Percentiles rank a stretch among this genome's conserved stretches.
Conservation (phyloP, 306 rosid species). For the Quercus berberidifolia region DNA sequence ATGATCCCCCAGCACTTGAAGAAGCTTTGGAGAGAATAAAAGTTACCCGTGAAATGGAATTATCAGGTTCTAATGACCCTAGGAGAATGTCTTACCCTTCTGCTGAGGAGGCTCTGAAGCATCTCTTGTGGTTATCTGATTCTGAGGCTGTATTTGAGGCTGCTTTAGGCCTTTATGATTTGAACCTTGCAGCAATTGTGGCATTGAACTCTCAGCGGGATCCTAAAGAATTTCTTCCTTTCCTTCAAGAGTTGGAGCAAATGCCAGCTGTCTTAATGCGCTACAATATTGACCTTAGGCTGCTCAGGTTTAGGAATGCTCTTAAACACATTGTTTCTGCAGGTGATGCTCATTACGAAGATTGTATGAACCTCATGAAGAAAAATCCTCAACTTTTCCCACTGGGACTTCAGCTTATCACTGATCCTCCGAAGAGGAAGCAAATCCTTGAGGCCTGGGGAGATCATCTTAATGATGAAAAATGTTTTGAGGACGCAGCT, state of each 20-base stretch:
- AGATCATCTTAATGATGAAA: conserved; percentile 69
- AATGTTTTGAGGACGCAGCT: conserved; percentile 84
- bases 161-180: conserved; percentile 95
- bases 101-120: conserved; percentile 94
- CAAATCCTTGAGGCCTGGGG: conserved; percentile 96
- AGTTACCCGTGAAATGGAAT: conserved; percentile 74
- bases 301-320: conserved; percentile 83
- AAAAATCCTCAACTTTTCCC: conserved; percentile 80
- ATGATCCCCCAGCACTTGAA: conserved; percentile 90
- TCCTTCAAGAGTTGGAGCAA: conserved; percentile 74
- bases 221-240: conserved; percentile 95
- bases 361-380: conserved; percentile 74
- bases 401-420: conserved; percentile 76
- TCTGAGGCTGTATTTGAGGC: conserved; percentile 84
- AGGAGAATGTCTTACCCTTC: conserved; percentile 58
- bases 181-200: conserved; percentile 91
- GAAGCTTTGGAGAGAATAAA: conserved; percentile 92
- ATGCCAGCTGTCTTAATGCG: conserved; percentile 71
- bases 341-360: conserved; percentile 77
- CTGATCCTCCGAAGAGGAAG: conserved; percentile 60
- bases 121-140: conserved; percentile 92
- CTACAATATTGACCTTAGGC: conserved; percentile 85
- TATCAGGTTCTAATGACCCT: conserved; percentile 59
- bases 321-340: conserved; percentile 85
- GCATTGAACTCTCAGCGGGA: conserved; percentile 95